A percentile compares a stretch with the other conserved stretches of the same genome.
phyloP scores from a whole-genome alignment of 352 stramenopile genomes.

The Pythium pyrilobum region DNA sequence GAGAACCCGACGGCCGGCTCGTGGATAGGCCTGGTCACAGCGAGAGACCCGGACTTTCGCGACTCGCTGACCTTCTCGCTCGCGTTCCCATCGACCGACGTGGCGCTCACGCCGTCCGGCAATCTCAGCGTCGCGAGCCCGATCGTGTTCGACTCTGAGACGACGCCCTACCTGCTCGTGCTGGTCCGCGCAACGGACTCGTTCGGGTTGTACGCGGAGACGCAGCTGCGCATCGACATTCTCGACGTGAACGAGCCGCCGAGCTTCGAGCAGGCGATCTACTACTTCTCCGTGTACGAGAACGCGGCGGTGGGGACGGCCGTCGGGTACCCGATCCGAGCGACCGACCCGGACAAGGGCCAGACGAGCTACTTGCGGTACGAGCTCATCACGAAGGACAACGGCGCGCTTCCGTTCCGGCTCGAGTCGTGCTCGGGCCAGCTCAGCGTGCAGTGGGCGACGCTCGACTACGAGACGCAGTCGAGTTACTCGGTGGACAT shows the following conservation, averaged over 20 bases:
- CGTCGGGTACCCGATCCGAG: slow-evolving; percentile 45
- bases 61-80: slow-evolving; percentile 29
- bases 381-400: slow-evolving; percentile 34
- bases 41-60: slow-evolving; percentile 28
- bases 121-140: slow-evolving; percentile 35
- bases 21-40: slow-evolving; percentile 33
- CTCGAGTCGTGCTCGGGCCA: slow-evolving; percentile 52
- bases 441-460: slow-evolving; percentile 37
- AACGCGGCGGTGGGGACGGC: slow-evolving; percentile 27
- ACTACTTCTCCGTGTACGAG: slow-evolving; percentile 35
- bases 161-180: slow-evolving; percentile 26
- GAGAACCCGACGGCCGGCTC: slow-evolving; percentile 41
- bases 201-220: slow-evolving; percentile 29
- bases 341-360: slow-evolving; percentile 36
- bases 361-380: slow-evolving; percentile 47
- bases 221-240: slow-evolving; percentile 36
- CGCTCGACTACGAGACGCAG: slow-evolving; percentile 42
- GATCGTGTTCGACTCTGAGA: slow-evolving; percentile 44
- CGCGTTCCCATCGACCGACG: slow-evolving; percentile 23
- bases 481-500: slow-evolving; percentile 37
- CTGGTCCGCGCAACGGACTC: slow-evolving; percentile 31
- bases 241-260: slow-evolving; percentile 52
- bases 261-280: slow-evolving; percentile 30
- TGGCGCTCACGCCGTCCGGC: slow-evolving; percentile 31
- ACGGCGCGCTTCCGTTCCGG: slow-evolving; percentile 32